These are phyloP conservation scores for Herpotrichia juniperi DNA, from an alignment of 2,329 filamentous ascomycete genomes.

Conservation along the genomic window DNA sequence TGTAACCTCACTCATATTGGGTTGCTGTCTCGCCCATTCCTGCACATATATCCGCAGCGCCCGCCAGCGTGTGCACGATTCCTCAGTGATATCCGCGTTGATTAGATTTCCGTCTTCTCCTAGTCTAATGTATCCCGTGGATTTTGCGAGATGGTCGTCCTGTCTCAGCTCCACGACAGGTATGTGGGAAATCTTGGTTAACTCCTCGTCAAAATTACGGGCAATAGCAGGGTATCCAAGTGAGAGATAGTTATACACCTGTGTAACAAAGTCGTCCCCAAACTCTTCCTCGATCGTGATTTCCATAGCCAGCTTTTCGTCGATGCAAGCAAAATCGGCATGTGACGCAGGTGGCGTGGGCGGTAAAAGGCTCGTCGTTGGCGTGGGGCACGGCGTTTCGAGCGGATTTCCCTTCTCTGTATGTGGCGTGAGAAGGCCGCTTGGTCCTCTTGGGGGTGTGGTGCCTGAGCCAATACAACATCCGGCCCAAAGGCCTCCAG, in stretches of 20 bases:
- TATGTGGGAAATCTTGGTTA: slow-evolving; percentile 79
- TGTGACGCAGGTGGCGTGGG: slow-evolving; percentile 46
- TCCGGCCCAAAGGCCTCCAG: slow-evolving; percentile 77
- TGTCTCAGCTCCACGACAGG: slow-evolving; percentile 70
- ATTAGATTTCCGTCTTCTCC: slow-evolving; percentile 53
- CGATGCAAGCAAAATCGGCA: slow-evolving; percentile 49
- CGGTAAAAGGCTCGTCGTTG: slow-evolving; percentile 34
- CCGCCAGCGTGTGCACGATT: slow-evolving; percentile 76
- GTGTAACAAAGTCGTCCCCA: slow-evolving; percentile 83
- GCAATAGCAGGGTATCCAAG: slow-evolving; percentile 89
- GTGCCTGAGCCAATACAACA: slow-evolving; percentile 61
- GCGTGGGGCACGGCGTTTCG: slow-evolving; percentile 46
- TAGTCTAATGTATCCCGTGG: slow-evolving; percentile 74
- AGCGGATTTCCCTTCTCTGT: slow-evolving; percentile 50
- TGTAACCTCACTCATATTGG: slow-evolving; percentile 60
- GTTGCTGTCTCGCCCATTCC: slow-evolving; percentile 90
- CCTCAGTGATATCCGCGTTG: slow-evolving; percentile 57
- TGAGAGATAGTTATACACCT: slow-evolving; percentile 96
- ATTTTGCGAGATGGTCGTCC: slow-evolving; percentile 69
- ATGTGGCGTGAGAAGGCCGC: slow-evolving; percentile 58
- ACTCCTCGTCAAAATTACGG: slow-evolving; percentile 80
- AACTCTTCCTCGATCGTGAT: slow-evolving; percentile 69
- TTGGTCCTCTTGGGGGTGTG: slow-evolving; percentile 49
- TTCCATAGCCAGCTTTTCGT: slow-evolving; percentile 50
- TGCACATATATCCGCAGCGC: slow-evolving; percentile 82